A percentile compares a stretch with the other conserved stretches of the same genome.
phyloP scores from a whole-genome alignment of 495 filamentous ascomycete species.

The Recurvomyces mirabilis region DNA sequence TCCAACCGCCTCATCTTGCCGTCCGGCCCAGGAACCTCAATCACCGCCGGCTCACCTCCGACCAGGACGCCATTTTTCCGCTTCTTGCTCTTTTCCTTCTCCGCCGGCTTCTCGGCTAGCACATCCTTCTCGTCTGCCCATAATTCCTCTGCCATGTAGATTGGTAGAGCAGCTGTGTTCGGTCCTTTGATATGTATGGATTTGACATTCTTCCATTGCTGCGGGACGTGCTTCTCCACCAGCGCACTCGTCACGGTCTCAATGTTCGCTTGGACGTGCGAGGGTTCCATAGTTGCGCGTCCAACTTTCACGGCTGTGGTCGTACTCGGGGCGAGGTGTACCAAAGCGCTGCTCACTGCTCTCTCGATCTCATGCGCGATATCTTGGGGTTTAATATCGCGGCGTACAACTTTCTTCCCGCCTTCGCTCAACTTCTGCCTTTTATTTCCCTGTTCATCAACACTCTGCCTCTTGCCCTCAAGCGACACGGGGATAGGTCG shows the following conservation, averaged over 20 bases:
- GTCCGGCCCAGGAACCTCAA: slow-evolving; percentile 24
- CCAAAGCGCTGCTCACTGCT: slow-evolving; percentile 55
- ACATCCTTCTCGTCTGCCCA: slow-evolving; percentile 78
- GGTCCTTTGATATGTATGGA: slow-evolving; percentile 80
- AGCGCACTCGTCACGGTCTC: slow-evolving; percentile 55
- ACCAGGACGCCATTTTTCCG: slow-evolving; percentile 32
- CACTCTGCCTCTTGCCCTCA: slow-evolving; percentile 22
- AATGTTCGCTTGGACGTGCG: slow-evolving; percentile 71
- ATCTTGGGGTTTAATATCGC: slow-evolving; percentile 35
- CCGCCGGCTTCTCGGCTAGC: slow-evolving; percentile 35
- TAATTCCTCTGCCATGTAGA: slow-evolving; percentile 83
- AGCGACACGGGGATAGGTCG: slow-evolving; percentile 77
- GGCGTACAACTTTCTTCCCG: slow-evolving; percentile 49
- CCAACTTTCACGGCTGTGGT: slow-evolving; percentile 39
- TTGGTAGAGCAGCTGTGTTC: slow-evolving; percentile 71
- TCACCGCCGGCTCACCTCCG: not conserved
- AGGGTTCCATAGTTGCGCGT: slow-evolving; percentile 53
- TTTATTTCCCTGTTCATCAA: slow-evolving; percentile 22
- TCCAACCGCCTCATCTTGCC: slow-evolving; percentile 25
- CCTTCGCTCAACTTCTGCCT: slow-evolving; percentile 42
- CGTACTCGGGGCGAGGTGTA: slow-evolving; percentile 53
- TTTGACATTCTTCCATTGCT: slow-evolving; percentile 75
- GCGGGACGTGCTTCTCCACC: slow-evolving; percentile 64
- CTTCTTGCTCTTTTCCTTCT: slow-evolving; percentile 48
- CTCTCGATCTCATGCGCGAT: slow-evolving; percentile 61